Percentiles rank a stretch among this genome's conserved stretches.
Conservation (phyloP, 164 flowering plant species). For the Berberis vulgaris region DNA sequence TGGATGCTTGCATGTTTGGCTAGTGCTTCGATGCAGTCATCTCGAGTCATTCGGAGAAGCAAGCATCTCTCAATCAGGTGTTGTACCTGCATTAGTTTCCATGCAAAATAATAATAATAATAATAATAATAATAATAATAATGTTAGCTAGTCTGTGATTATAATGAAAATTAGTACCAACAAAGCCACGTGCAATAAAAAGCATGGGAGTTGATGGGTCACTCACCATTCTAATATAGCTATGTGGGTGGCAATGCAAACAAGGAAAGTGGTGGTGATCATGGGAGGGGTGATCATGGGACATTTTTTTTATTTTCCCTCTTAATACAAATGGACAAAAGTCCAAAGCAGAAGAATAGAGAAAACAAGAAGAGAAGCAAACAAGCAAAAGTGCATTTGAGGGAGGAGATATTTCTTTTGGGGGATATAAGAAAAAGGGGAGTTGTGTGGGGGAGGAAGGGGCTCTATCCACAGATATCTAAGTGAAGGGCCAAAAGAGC, state of each 20-base stretch:
- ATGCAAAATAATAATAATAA: constrained; percentile 2
- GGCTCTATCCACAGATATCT: background rate
- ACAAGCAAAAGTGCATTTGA: background rate
- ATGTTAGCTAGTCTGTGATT: background rate
- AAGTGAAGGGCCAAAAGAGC: background rate
- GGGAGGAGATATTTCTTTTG: background rate
- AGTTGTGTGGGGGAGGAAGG: background rate
- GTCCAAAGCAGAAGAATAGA: background rate
- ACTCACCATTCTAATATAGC: constrained; percentile 59
- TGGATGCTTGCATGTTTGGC: constrained; percentile 48
- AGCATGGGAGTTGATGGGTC: background rate
- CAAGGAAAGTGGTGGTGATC: constrained; percentile 28
- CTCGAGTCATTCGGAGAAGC: constrained; percentile 54
- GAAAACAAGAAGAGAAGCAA: background rate
- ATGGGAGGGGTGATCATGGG: background rate
- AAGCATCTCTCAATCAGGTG: constrained; percentile 79
- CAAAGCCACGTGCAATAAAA: background rate
- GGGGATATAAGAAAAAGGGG: background rate
- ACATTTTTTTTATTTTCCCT: background rate
- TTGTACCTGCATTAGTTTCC: constrained; percentile 47
- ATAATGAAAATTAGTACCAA: too few species aligned
- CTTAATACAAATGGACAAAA: background rate
- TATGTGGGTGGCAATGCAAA: constrained; percentile 67
- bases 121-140: background rate
- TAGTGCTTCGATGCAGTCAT: constrained; percentile 58